Evolutionary conservation across 306 rosid genomes (phyloP).

Genomic region (Morella rubra): DNA sequence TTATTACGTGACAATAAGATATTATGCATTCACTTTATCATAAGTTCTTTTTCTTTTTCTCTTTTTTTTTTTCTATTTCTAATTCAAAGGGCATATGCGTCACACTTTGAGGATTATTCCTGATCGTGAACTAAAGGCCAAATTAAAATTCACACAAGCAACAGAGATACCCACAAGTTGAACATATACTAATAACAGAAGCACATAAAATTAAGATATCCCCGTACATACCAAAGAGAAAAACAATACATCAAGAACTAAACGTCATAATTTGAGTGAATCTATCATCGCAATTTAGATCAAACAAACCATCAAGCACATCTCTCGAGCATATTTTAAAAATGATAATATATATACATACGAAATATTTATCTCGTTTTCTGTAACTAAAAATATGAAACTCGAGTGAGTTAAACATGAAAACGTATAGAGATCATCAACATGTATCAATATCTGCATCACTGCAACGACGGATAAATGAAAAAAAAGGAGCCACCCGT

Average conservation of each 20-base stretch:
- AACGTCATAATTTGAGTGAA: neutral
- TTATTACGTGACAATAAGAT: too few species aligned
- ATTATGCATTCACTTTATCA: too few species aligned
- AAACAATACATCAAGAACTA: neutral
- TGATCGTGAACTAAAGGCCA: neutral
- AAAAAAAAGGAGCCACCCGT: neutral
- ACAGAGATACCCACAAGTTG: neutral
- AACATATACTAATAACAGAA: neutral
- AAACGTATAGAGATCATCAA: neutral
- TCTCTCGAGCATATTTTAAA: neutral
- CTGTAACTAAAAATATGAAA: neutral
- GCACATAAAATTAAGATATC: neutral
- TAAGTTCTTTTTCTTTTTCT: too few species aligned
- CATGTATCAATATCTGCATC: neutral
- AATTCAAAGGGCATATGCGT: neutral
- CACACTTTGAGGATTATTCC: neutral
- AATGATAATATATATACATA: neutral
- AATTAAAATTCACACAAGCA: neutral
- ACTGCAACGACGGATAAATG: neutral
- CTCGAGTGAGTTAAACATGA: neutral
- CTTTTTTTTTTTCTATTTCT: neutral
- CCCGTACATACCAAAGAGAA: neutral
- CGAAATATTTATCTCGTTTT: neutral
- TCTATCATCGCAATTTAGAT: neutral
- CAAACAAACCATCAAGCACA: neutral